Conservation (phyloP, 305 asterid species). For the Stenogyne calaminthoides region DNA sequence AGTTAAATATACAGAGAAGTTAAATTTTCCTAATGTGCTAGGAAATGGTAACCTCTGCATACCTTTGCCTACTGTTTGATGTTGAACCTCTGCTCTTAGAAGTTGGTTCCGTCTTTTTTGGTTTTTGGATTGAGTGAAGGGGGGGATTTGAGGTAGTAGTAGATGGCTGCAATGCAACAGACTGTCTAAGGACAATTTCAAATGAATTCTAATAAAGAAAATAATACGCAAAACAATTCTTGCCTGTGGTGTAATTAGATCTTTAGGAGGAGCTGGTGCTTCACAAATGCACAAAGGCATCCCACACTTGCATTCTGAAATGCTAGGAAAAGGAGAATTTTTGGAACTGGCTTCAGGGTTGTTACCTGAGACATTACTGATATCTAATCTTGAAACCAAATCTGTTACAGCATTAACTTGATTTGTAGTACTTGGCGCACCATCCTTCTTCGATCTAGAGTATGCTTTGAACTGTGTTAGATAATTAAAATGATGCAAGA, state of each 20-base stretch:
- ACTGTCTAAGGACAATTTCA: conserved; percentile 21
- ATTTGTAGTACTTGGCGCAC: conserved; percentile 52
- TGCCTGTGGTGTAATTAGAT: conserved; percentile 54
- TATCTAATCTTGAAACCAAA: conserved; percentile 71
- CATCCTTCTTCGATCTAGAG: conserved; percentile 55
- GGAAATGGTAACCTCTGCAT: conserved; percentile 32
- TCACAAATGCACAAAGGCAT: conserved; percentile 99
- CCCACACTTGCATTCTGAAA: conserved; percentile 86
- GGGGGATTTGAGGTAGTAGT: conserved; percentile 42
- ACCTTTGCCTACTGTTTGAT: conserved; percentile 78
- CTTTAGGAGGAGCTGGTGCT: conserved; percentile 70
- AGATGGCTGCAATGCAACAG: conserved; percentile 49
- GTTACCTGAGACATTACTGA: conserved; percentile 44
- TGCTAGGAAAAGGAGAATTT: conserved; percentile 43
- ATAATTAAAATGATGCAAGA: conserved; percentile 9
- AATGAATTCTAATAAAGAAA: conserved; percentile 23
- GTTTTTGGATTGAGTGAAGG: conserved; percentile 51
- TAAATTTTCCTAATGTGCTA: conserved; percentile 8
- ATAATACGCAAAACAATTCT: conserved; percentile 27
- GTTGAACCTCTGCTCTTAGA: conserved; percentile 76
- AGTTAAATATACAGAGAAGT: conserved; percentile 9
- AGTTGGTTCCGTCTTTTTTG: conserved; percentile 53
- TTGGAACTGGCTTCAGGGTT: conserved; percentile 44
- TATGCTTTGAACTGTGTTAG: conserved; percentile 20
- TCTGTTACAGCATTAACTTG: conserved; percentile 57